Percentiles rank a stretch among this genome's conserved stretches.
These are phyloP conservation scores for Cucurbita argyrosperma DNA, from an alignment of 306 rosid species.

Conservation along the genomic window DNA sequence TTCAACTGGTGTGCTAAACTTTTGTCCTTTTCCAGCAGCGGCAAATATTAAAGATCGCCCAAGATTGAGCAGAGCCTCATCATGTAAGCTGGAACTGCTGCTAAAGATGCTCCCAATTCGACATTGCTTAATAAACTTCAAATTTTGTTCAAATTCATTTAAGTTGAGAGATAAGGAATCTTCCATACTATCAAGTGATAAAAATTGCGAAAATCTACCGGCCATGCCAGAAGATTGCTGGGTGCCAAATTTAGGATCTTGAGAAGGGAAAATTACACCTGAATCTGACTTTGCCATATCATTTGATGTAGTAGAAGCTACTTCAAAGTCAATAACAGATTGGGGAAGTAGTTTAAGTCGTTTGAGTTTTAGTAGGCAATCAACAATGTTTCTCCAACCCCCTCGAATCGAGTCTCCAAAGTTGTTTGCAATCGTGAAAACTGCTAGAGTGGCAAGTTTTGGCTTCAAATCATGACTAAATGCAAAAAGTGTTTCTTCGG, in stretches of 20 bases:
- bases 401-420: slow-evolving; percentile 60
- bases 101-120: slow-evolving; percentile 55
- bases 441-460: slow-evolving; percentile 68
- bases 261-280: slow-evolving; percentile 25
- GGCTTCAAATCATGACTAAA: slow-evolving; percentile 87
- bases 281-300: slow-evolving; percentile 27
- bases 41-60: slow-evolving; percentile 67
- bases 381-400: slow-evolving; percentile 84
- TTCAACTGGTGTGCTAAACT: slow-evolving; percentile 74
- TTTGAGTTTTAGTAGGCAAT: slow-evolving; percentile 80
- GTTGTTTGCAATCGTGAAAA: slow-evolving; percentile 65
- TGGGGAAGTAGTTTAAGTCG: slow-evolving; percentile 62
- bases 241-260: slow-evolving; percentile 24
- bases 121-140: slow-evolving; percentile 65
- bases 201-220: slow-evolving; percentile 32
- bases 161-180: slow-evolving; percentile 47
- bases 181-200: slow-evolving; percentile 40
- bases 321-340: slow-evolving; percentile 36
- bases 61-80: slow-evolving; percentile 47
- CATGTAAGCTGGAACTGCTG: slow-evolving; percentile 46
- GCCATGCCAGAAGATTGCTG: slow-evolving; percentile 31
- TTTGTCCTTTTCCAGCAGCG: slow-evolving; percentile 93
- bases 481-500: slow-evolving; percentile 70
- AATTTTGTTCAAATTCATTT: slow-evolving; percentile 71
- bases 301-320: slow-evolving; percentile 16